Percentiles rank a stretch among this genome's conserved stretches.
Evolutionary conservation across 1,139 yeast genomes (phyloP).

Genomic region (Diutina neorugosa): DNA sequence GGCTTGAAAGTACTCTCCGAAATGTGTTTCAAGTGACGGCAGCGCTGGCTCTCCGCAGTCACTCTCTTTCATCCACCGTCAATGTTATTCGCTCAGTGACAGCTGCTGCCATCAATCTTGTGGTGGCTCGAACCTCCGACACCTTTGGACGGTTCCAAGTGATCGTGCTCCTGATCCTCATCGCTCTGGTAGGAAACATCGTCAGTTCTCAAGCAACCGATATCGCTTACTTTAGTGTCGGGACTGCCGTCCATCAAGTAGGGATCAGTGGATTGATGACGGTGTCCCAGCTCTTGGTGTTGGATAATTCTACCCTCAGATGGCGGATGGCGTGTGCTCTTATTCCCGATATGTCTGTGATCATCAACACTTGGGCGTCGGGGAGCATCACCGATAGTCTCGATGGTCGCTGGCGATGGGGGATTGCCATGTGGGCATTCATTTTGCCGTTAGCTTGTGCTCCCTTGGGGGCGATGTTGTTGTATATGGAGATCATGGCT

Average conservation of each 20-base stretch:
- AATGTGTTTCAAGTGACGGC: constrained; percentile 34
- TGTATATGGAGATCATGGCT: neutral
- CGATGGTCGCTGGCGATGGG: constrained; percentile 42
- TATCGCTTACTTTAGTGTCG: constrained; percentile 59
- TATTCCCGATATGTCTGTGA: constrained; percentile 56
- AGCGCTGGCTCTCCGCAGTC: constrained; percentile 41
- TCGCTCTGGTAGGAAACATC: constrained; percentile 60
- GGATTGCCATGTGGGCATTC: constrained; percentile 17
- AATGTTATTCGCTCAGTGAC: constrained; percentile 51
- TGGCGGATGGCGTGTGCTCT: constrained; percentile 59
- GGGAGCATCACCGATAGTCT: constrained; percentile 38
- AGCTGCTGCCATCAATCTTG: constrained; percentile 63
- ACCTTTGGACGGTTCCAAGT: constrained; percentile 58
- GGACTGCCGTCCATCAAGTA: constrained; percentile 56
- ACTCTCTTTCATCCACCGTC: constrained; percentile 54
- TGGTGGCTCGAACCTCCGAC: constrained; percentile 60
- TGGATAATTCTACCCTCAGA: constrained; percentile 55
- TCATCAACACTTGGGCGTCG: constrained; percentile 67
- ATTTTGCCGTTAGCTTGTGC: constrained; percentile 7
- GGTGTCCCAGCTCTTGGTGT: constrained; percentile 42
- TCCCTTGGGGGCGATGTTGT: neutral
- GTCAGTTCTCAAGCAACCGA: constrained; percentile 57
- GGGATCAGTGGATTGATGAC: constrained; percentile 60
- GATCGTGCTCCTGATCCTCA: constrained; percentile 38
- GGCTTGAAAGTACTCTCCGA: constrained; percentile 49